A percentile compares a stretch with the other conserved stretches of the same genome.
Conservation (phyloP, 306 rosid species). For the Abrus precatorius region DNA sequence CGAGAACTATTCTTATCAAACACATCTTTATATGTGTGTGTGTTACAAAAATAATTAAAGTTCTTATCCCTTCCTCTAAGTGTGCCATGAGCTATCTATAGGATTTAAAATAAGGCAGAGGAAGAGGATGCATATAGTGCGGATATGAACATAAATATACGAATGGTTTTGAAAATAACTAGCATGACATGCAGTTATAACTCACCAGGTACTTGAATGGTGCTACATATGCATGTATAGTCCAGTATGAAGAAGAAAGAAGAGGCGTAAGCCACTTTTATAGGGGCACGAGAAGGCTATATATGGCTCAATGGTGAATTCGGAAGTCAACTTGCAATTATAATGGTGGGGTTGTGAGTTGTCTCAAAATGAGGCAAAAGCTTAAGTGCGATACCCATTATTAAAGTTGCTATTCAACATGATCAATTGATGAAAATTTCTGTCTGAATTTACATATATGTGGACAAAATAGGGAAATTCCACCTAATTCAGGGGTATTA, state of each 20-base stretch:
- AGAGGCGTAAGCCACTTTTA: constrained; percentile 47
- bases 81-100: background rate
- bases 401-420: constrained; percentile 39
- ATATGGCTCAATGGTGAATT: constrained; percentile 6
- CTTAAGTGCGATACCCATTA: constrained; percentile 62
- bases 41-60: background rate
- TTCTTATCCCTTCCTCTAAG: background rate
- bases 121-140: background rate
- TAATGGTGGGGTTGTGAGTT: constrained; percentile 54
- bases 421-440: constrained; percentile 40
- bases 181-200: background rate
- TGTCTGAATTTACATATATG: constrained; percentile 15
- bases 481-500: constrained; percentile 41
- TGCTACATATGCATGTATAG: background rate
- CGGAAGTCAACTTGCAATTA: constrained; percentile 36
- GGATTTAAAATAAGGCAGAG: background rate
- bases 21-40: background rate
- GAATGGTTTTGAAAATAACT: background rate
- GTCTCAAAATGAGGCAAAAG: constrained; percentile 56
- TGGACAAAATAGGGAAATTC: constrained; percentile 54
- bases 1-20: too few relatives aligned
- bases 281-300: constrained; percentile 45
- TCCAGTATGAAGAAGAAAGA: constrained; percentile 29
- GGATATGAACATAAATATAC: background rate
- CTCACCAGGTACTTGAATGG: constrained; percentile 37